These are phyloP conservation scores for Crithidia thermophila DNA, from an alignment of 208 protist species.

Conservation along the genomic window DNA sequence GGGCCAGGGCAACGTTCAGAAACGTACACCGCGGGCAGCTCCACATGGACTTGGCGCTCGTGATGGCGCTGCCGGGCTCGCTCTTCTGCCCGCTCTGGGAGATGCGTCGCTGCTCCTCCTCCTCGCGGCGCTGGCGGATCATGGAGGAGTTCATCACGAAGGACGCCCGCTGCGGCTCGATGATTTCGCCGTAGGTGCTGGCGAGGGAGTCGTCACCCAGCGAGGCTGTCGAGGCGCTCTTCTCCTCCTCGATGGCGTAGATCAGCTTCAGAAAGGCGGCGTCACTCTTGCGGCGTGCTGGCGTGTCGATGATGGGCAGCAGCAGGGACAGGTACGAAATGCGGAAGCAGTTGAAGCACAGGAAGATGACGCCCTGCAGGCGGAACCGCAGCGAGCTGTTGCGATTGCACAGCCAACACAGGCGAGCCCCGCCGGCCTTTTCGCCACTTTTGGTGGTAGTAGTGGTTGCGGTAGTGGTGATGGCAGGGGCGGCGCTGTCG, in stretches of 20 bases:
- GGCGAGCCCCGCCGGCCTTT: not conserved
- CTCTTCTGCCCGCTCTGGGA: not conserved
- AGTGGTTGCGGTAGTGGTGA: not conserved
- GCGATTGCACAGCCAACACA: slow-evolving; percentile 71
- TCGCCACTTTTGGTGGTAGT: not conserved
- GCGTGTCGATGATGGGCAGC: slow-evolving; percentile 59
- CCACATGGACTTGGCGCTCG: slow-evolving; percentile 29
- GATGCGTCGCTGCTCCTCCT: slow-evolving; percentile 26
- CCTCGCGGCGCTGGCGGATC: slow-evolving; percentile 28
- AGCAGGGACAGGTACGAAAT: slow-evolving; percentile 49
- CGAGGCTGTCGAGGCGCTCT: slow-evolving; percentile 6
- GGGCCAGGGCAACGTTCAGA: slow-evolving; percentile 32
- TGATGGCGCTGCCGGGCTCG: not conserved
- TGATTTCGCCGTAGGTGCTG: slow-evolving; percentile 36
- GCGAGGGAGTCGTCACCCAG: slow-evolving; percentile 17
- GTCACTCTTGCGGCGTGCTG: slow-evolving; percentile 45
- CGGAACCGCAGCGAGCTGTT: slow-evolving; percentile 42
- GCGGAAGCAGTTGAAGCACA: slow-evolving; percentile 80
- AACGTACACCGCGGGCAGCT: slow-evolving; percentile 64
- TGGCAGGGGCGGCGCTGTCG: not conserved
- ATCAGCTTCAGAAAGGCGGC: slow-evolving; percentile 50
- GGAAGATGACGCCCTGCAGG: slow-evolving; percentile 37
- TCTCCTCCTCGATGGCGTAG: slow-evolving; percentile 32
- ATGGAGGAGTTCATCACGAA: slow-evolving; percentile 51
- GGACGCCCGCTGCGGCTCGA: slow-evolving; percentile 41